Conservation (phyloP, 495 filamentous ascomycete genomes). For the Penicillium chermesinum region DNA sequence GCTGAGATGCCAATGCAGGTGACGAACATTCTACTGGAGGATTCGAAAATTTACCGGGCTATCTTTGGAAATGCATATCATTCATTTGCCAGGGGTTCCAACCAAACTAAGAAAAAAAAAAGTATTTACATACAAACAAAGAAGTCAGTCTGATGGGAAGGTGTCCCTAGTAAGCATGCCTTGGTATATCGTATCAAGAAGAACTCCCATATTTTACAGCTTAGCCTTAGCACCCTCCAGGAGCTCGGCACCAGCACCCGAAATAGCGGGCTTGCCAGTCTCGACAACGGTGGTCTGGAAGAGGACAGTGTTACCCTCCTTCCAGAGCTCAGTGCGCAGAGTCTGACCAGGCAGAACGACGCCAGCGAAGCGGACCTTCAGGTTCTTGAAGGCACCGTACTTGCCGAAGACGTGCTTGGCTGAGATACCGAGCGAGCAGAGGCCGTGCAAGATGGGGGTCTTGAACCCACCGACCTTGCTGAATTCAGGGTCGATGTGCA, state of each 20-base stretch:
- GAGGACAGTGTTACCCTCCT: slow-evolving; percentile 78
- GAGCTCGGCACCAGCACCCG: slow-evolving; percentile 82
- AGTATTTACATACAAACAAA: slow-evolving; percentile 22
- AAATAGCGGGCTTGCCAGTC: slow-evolving; percentile 91
- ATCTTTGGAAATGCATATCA: neutral
- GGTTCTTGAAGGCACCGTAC: slow-evolving; percentile 82
- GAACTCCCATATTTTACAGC: slow-evolving; percentile 45
- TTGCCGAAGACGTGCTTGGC: slow-evolving; percentile 84
- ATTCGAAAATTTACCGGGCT: neutral
- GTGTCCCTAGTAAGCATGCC: slow-evolving; percentile 14
- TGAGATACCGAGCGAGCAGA: slow-evolving; percentile 91
- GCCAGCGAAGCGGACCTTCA: slow-evolving; percentile 95
- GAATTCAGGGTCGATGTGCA: slow-evolving; percentile 94
- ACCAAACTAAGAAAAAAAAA: neutral
- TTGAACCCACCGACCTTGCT: slow-evolving; percentile 95
- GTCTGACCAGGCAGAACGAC: slow-evolving; percentile 92
- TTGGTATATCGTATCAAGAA: slow-evolving; percentile 21
- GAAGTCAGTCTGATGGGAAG: slow-evolving; percentile 14
- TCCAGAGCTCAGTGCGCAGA: slow-evolving; percentile 97
- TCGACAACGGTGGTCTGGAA: slow-evolving; percentile 95
- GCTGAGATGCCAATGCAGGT: neutral
- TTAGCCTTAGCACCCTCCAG: slow-evolving; percentile 54
- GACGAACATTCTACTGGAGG: neutral
- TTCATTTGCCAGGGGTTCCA: neutral
- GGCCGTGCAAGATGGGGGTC: slow-evolving; percentile 86